Evolutionary conservation across 2,329 filamentous ascomycete genomes (phyloP).

Genomic region (Phaeosphaeriaceae sp.): DNA sequence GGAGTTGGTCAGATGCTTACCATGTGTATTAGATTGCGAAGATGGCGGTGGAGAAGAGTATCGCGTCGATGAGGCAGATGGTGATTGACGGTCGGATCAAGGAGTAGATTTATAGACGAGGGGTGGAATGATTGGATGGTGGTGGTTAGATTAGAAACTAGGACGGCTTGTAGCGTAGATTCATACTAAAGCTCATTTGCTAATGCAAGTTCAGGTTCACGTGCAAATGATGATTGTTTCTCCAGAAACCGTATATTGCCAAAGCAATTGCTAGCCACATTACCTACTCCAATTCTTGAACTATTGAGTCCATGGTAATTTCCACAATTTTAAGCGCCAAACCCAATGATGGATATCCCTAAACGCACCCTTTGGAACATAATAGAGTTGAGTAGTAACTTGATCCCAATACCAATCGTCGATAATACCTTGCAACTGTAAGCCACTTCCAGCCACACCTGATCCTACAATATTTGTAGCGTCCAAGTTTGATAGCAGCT

Average conservation of each 20-base stretch:
- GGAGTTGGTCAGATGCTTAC: slow-evolving; percentile 19
- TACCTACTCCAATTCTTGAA: background rate
- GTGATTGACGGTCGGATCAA: slow-evolving; percentile 46
- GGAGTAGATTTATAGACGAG: slow-evolving; percentile 3
- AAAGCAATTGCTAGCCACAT: background rate
- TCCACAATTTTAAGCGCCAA: slow-evolving; percentile 2
- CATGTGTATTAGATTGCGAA: slow-evolving; percentile 40
- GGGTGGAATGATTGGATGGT: background rate
- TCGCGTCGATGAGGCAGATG: slow-evolving; percentile 53
- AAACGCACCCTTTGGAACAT: background rate
- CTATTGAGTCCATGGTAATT: background rate
- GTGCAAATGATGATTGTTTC: too few relatives aligned
- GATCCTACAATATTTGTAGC: background rate
- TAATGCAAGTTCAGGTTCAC: too few relatives aligned
- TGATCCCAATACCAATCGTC: background rate
- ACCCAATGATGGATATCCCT: slow-evolving; percentile 4
- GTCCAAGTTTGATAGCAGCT: background rate
- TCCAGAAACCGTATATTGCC: too few relatives aligned
- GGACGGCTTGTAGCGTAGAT: background rate
- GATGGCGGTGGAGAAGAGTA: slow-evolving; percentile 52
- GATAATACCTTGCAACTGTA: background rate
- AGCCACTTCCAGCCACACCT: background rate
- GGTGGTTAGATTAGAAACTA: background rate
- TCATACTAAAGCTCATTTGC: background rate
- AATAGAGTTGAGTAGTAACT: slow-evolving; percentile 1